phyloP scores from a whole-genome alignment of 2,329 filamentous ascomycete species.

The Fusarium coffeatum region DNA sequence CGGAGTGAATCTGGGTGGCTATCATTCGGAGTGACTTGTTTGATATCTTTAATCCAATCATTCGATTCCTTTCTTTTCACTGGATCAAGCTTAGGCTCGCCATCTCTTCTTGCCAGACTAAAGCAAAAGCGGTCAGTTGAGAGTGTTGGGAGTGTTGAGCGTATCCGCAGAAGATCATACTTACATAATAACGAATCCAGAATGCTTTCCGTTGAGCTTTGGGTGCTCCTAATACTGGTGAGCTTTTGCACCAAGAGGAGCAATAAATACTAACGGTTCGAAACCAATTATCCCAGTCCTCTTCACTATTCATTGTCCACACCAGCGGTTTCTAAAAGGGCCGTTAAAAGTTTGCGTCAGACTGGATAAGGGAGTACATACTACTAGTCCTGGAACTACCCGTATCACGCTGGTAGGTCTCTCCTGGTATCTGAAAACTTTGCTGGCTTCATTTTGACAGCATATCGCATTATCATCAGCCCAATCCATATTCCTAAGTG shows the following conservation, averaged over 20 bases:
- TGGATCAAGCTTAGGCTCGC: neutral
- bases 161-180: accelerated
- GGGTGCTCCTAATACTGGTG: neutral
- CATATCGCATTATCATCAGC: slow-evolving; percentile 2
- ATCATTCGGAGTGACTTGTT: too few relatives aligned
- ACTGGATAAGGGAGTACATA: neutral
- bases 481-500: too few relatives aligned
- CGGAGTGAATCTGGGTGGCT: neutral
- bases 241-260: accelerated
- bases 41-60: neutral
- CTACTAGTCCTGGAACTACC: neutral
- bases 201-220: neutral
- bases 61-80: neutral
- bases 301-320: neutral
- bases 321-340: neutral
- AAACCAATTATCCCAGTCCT: slow-evolving; percentile 13
- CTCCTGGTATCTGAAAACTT: neutral
- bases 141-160: too few relatives aligned
- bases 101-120: neutral
- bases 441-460: neutral
- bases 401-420: neutral
- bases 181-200: slow-evolving; percentile 15
- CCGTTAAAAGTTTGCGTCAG: neutral
- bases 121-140: neutral
- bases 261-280: neutral